Evolutionary conservation across 176 grass and related monocot species (phyloP).

Genomic region (Saccharum spontaneum): DNA sequence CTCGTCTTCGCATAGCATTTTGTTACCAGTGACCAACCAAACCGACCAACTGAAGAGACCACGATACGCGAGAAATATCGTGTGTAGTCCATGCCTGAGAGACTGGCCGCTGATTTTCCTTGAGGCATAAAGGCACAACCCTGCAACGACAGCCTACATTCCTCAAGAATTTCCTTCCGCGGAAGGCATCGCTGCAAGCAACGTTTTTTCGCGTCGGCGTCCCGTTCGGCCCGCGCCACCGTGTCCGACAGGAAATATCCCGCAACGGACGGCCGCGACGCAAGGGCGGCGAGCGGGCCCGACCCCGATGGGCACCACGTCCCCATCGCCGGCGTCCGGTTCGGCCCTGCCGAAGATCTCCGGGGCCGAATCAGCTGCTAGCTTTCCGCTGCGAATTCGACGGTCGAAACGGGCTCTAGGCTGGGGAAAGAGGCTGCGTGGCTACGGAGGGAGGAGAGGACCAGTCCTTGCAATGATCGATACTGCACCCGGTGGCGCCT

Average conservation of each 20-base stretch:
- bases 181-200: background rate
- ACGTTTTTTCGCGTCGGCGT: background rate
- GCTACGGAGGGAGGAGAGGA: background rate
- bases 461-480: constrained; percentile 9
- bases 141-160: background rate
- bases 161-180: background rate
- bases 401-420: constrained; percentile 22
- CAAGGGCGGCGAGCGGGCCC: background rate
- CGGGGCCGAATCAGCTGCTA: background rate
- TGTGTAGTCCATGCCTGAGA: background rate
- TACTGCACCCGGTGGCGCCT: background rate
- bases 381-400: constrained; percentile 7
- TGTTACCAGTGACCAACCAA: background rate
- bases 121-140: background rate
- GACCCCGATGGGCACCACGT: constrained; percentile 21
- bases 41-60: too few species aligned
- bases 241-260: constrained; percentile 43
- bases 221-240: background rate
- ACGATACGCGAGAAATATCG: background rate
- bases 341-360: constrained; percentile 25
- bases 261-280: constrained; percentile 18
- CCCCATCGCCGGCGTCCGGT: constrained; percentile 9
- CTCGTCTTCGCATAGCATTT: background rate
- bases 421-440: background rate
- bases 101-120: background rate